These are phyloP conservation scores for Ocimum tenuiflorum DNA, from an alignment of 257 asterid species.

Conservation along the genomic window DNA sequence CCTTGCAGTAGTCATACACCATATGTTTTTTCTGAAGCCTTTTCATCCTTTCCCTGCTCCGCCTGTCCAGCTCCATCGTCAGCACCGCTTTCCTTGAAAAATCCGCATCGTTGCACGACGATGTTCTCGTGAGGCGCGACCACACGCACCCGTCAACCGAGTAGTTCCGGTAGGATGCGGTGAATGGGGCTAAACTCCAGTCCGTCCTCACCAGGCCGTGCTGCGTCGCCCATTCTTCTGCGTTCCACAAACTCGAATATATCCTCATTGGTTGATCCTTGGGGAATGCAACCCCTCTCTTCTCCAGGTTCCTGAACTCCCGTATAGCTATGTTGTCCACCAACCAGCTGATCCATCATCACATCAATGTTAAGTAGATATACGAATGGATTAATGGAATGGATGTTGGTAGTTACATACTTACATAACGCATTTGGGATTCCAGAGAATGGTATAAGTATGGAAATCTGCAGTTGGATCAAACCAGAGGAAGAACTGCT, in stretches of 20 bases:
- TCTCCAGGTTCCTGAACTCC: constrained; percentile 58
- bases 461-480: constrained; percentile 83
- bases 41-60: constrained; percentile 41
- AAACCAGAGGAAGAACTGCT: constrained; percentile 83
- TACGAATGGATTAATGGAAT: too few species aligned
- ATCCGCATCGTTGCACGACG: constrained; percentile 34
- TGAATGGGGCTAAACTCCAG: constrained; percentile 70
- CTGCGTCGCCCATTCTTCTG: constrained; percentile 80
- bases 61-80: constrained; percentile 36
- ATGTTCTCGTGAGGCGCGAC: constrained; percentile 32
- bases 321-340: constrained; percentile 66
- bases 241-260: constrained; percentile 72
- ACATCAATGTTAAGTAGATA: too few species aligned
- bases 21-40: constrained; percentile 42
- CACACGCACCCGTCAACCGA: constrained; percentile 50
- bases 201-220: constrained; percentile 62
- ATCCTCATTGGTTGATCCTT: constrained; percentile 69
- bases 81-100: constrained; percentile 24
- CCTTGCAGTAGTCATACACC: constrained; percentile 71
- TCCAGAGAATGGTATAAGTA: constrained; percentile 78
- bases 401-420: too few species aligned
- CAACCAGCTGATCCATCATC: constrained; percentile 55
- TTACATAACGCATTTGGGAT: constrained; percentile 60
- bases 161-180: constrained; percentile 56
- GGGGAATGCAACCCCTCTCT: constrained; percentile 44